Evolutionary conservation across 495 filamentous ascomycete species (phyloP), one percentile per base, ranked within the genome.

Genomic region (Oidiodendron maius): DNA sequence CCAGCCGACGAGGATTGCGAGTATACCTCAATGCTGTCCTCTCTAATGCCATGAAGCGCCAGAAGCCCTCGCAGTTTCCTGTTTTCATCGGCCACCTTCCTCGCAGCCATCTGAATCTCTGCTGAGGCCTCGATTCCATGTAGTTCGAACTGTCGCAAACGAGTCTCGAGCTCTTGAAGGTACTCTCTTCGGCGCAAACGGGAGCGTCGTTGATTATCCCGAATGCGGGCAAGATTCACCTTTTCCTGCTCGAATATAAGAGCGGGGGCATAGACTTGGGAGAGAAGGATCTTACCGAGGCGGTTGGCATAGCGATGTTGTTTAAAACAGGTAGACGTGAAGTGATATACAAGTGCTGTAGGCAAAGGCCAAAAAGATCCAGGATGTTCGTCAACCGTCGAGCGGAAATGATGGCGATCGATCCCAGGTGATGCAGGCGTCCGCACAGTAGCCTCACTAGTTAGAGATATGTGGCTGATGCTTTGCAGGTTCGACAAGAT

Each of bases 151-250:
- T 65, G 51, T n/a, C 74, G 72, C 38, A 87, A 60, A 47, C 77
- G 81, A 35, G 72, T 60, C 59, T 93, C 87, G 25, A 93, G 69
- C 18, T 85, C 80, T 26, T 77, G 67, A 16, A 88, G 63, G 60
- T 94, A 86, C 59, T 89, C 82, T 66, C 86, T 89, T 50, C 79
- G 78, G 18, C 82, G 72, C 11, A 86, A 85, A 18, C 88, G 81
- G 38, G 84, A 89, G 30, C 81, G 83, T 36, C 88, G 78, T 58
- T 93, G 88, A 61, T 93, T 93, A 40, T 91, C 84, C 13, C 88
- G 75, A 39, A 82, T 73, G 34, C 81, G 79, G 16, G 66, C 64
- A 17, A 76, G 69, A 48, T 73, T 69, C 39, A 64, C 54, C 46
- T 70, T 70, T 47, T 58, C 55, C 51, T 58, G 24, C 28, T 42